Percentiles rank a stretch among this genome's conserved stretches.
phyloP scores from a whole-genome alignment of 2,329 filamentous ascomycete species.

The Fusarium sororula region DNA sequence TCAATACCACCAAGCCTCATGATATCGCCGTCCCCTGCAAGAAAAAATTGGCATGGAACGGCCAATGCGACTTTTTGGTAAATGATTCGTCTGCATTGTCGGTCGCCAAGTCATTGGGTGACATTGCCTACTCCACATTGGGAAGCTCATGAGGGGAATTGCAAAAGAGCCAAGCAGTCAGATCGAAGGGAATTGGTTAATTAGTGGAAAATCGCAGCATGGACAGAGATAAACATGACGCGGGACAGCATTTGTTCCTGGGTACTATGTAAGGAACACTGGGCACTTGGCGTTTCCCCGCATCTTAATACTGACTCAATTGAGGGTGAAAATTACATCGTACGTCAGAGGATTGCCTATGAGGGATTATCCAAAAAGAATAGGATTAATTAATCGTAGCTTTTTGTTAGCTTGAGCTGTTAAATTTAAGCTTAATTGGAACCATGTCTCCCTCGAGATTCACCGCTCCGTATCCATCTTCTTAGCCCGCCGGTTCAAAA shows the following conservation, averaged over 20 bases:
- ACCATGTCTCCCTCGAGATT: neutral
- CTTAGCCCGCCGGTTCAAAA: neutral
- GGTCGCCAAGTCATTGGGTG: slow-evolving; percentile 11
- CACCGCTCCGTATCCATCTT: neutral
- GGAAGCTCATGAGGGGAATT: slow-evolving; percentile 10
- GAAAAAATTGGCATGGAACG: neutral
- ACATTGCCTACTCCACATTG: slow-evolving; percentile 1
- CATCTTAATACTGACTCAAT: too few relatives aligned
- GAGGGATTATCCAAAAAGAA: too few relatives aligned
- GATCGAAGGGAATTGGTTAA: neutral
- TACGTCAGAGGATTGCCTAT: too few relatives aligned
- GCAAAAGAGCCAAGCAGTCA: neutral
- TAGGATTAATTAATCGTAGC: accelerated
- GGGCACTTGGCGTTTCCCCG: neutral
- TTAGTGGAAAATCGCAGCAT: neutral
- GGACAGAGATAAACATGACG: neutral
- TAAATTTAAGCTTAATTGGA: slow-evolving; percentile 13
- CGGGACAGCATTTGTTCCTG: neutral
- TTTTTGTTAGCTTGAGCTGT: neutral
- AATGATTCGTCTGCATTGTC: neutral
- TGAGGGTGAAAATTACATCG: too few relatives aligned
- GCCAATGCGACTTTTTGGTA: neutral
- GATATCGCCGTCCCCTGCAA: neutral
- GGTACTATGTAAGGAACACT: slow-evolving; percentile 5
- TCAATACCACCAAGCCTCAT: neutral